These are phyloP conservation scores for Cyberlindnera misumaiensis DNA, from an alignment of 805 yeast species.

Conservation along the genomic window DNA sequence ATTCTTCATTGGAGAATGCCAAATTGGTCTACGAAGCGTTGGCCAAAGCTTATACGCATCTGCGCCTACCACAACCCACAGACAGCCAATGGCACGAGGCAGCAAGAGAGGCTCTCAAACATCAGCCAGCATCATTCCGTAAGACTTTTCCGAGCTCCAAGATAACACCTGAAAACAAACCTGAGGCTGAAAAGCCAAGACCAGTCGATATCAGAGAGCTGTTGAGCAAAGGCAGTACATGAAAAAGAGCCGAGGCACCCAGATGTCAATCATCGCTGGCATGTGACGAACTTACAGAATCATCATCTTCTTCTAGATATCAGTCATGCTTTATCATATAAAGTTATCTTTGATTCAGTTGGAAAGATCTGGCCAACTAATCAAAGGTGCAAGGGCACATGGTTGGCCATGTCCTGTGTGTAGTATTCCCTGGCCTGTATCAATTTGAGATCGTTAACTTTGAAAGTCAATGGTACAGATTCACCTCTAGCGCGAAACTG, in stretches of 20 bases:
- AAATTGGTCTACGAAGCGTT: constrained; percentile 34
- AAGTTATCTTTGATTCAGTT: too few species aligned
- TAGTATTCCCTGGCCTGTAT: constrained; percentile 35
- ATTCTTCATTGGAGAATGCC: constrained; percentile 47
- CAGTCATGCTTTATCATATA: too few species aligned
- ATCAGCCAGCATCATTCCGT: constrained; percentile 43
- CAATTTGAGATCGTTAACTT: constrained; percentile 37
- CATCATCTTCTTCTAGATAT: too few species aligned
- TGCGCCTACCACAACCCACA: constrained; percentile 34
- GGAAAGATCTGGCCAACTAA: too few species aligned
- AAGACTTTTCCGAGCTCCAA: constrained; percentile 17
- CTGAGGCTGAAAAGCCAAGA: background rate
- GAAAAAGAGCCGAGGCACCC: too few species aligned
- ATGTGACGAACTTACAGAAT: too few species aligned
- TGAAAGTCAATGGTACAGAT: constrained; percentile 13
- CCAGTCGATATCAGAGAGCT: background rate
- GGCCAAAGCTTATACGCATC: constrained; percentile 34
- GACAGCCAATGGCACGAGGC: constrained; percentile 38
- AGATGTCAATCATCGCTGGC: too few species aligned
- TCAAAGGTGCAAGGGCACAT: background rate
- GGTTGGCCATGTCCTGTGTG: constrained; percentile 5
- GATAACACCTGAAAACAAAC: background rate
- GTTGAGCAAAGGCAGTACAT: background rate
- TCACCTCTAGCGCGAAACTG: constrained; percentile 10
- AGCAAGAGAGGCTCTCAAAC: constrained; percentile 43